Percentiles rank a stretch among this genome's conserved stretches.
Evolutionary conservation across 371 early-diverging fungal genomes (phyloP).

Genomic region (Choanephora cucurbitarum): DNA sequence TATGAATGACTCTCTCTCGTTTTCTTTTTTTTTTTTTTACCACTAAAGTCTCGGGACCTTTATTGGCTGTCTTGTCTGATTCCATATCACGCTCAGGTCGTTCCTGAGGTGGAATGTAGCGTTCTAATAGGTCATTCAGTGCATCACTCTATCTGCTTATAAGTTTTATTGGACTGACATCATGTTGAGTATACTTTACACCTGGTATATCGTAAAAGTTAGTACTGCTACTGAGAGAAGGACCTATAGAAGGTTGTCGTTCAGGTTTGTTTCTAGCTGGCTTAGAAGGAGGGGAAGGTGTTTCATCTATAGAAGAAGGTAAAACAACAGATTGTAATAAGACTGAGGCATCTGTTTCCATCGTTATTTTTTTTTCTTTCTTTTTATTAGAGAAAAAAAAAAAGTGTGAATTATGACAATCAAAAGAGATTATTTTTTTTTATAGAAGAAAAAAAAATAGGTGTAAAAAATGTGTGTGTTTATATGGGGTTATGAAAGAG

Average conservation of each 20-base stretch:
- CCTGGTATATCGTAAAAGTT: constrained; percentile 63
- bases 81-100: constrained; percentile 51
- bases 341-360: constrained; percentile 6
- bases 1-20: no score
- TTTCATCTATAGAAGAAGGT: constrained; percentile 5
- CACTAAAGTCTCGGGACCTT: constrained; percentile 38
- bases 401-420: not conserved
- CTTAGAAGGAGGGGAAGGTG: constrained; percentile 6
- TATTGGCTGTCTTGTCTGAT: constrained; percentile 26
- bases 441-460: not conserved
- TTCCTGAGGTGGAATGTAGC: constrained; percentile 54
- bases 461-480: constrained; percentile 2
- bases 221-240: constrained; percentile 39
- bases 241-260: constrained; percentile 27
- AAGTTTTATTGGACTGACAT: not conserved
- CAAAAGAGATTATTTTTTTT: not conserved
- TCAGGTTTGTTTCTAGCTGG: constrained; percentile 15
- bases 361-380: not conserved
- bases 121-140: constrained; percentile 55
- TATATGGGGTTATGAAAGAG: not conserved
- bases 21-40: constrained; percentile 12
- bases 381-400: not conserved
- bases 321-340: not conserved
- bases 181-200: constrained; percentile 30
- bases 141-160: constrained; percentile 46